These are phyloP conservation scores for Kwoniella dendrophila DNA, from an alignment of 768 basidiomycete genomes.

Conservation along the genomic window DNA sequence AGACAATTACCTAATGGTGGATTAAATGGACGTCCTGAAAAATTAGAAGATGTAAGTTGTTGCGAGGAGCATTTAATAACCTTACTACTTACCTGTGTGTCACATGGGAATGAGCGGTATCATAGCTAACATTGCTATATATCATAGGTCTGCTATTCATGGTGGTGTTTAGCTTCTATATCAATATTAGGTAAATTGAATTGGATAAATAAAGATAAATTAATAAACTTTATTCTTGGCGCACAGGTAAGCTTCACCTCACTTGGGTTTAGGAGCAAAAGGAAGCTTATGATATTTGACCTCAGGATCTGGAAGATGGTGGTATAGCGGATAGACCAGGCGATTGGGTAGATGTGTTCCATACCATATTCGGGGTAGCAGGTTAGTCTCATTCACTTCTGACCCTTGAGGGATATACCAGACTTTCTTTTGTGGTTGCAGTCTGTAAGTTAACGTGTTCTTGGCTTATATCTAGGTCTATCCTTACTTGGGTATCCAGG, in stretches of 20 bases:
- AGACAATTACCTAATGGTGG: constrained; percentile 91
- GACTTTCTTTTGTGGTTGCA: no score
- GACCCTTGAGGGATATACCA: no score
- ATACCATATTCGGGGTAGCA: constrained; percentile 88
- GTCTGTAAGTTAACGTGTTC: background rate
- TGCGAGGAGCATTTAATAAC: no score
- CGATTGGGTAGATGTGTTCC: constrained; percentile 95
- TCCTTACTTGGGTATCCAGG: constrained; percentile 85
- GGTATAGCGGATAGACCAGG: constrained; percentile 94
- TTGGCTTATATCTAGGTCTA: constrained; percentile 62
- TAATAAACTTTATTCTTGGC: constrained; percentile 79
- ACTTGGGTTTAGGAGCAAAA: background rate
- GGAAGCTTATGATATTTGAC: background rate
- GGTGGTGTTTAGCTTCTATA: constrained; percentile 89
- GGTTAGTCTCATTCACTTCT: constrained; percentile 58
- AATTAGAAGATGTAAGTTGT: constrained; percentile 90
- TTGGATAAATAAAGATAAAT: constrained; percentile 85
- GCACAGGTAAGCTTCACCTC: constrained; percentile 66
- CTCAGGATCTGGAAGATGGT: constrained; percentile 81
- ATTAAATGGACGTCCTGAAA: constrained; percentile 95
- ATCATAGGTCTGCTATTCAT: constrained; percentile 88
- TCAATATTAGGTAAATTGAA: constrained; percentile 77
- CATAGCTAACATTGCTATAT: no score
- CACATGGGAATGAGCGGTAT: no score
- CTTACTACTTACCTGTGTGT: no score